Percentiles rank a stretch among this genome's conserved stretches.
Conservation (phyloP, 805 yeast genomes). For the Ogataea nitratoaversa region DNA sequence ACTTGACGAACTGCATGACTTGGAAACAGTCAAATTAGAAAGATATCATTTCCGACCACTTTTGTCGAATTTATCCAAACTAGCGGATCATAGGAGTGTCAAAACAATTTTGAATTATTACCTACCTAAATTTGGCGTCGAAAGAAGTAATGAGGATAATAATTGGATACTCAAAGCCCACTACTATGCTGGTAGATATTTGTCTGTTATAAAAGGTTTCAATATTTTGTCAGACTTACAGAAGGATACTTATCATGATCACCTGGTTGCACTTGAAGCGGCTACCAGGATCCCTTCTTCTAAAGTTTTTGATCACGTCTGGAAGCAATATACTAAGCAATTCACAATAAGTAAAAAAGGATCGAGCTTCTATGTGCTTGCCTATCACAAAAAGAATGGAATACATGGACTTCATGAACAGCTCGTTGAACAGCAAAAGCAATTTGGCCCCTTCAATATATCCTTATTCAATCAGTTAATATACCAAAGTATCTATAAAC, state of each 20-base stretch:
- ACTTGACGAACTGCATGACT: constrained; percentile 23
- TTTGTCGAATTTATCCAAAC: constrained; percentile 14
- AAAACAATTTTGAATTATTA: constrained; percentile 18
- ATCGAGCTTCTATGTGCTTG: constrained; percentile 19
- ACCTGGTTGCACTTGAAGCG: constrained; percentile 21
- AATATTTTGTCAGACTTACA: constrained; percentile 4
- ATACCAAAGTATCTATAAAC: constrained; percentile 17
- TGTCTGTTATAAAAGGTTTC: constrained; percentile 17
- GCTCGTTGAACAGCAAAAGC: constrained; percentile 13
- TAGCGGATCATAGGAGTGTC: constrained; percentile 25
- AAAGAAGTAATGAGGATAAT: constrained; percentile 13
- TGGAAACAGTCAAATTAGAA: constrained; percentile 7
- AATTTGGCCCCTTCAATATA: constrained; percentile 16
- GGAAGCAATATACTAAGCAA: constrained; percentile 14
- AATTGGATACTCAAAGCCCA: constrained; percentile 25
- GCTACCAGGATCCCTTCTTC: constrained; percentile 15
- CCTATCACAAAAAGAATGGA: constrained; percentile 16
- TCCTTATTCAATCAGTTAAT: constrained; percentile 25
- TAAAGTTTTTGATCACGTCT: constrained; percentile 15
- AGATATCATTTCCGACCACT: constrained; percentile 16
- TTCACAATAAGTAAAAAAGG: constrained; percentile 15
- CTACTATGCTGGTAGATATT: constrained; percentile 20
- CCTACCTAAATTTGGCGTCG: constrained; percentile 22
- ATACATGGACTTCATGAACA: constrained; percentile 10
- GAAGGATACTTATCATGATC: constrained; percentile 12